A percentile compares a stretch with the other conserved stretches of the same genome.
phyloP scores from a whole-genome alignment of 441 rosid genomes.

The Bocquillonia castaneifolia region DNA sequence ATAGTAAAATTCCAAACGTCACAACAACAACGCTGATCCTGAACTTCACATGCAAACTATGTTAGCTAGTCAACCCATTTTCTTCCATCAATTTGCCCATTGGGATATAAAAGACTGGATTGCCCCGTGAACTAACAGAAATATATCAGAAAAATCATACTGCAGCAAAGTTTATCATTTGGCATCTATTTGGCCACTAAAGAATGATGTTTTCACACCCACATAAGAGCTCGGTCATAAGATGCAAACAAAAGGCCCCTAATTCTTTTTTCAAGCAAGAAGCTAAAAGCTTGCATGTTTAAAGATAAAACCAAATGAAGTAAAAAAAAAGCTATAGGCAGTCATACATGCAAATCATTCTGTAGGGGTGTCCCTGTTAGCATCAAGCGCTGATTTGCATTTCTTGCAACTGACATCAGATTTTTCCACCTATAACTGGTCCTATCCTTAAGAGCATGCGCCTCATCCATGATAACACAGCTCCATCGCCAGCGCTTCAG shows the following conservation, averaged over 20 bases:
- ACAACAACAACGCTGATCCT: not conserved
- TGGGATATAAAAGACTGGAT: not conserved
- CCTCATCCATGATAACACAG: conserved; percentile 97
- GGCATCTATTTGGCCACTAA: not conserved
- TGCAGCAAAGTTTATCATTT: not conserved
- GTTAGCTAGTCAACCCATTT: not conserved
- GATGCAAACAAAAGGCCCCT: conserved; percentile 1
- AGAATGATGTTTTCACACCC: not conserved
- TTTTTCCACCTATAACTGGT: conserved; percentile 97
- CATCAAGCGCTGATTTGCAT: conserved; percentile 94
- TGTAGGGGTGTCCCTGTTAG: conserved; percentile 95
- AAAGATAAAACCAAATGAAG: not conserved
- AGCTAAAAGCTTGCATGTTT: not conserved
- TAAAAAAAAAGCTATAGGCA: not conserved
- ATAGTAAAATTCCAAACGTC: not conserved
- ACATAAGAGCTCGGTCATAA: not conserved
- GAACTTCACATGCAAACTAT: not conserved
- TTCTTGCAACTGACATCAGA: conserved; percentile 81
- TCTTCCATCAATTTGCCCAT: not conserved
- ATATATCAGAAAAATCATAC: not conserved
- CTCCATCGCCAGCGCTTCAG: conserved; percentile 90
- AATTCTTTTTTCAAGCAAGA: conserved; percentile 6
- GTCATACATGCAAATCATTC: conserved; percentile 85
- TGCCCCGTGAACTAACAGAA: not conserved
- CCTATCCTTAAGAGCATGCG: conserved; percentile 94